Percentiles rank a stretch among this genome's conserved stretches.
Evolutionary conservation across 2,329 filamentous ascomycete genomes (phyloP).

Genomic region (Cytospora chrysosperma): DNA sequence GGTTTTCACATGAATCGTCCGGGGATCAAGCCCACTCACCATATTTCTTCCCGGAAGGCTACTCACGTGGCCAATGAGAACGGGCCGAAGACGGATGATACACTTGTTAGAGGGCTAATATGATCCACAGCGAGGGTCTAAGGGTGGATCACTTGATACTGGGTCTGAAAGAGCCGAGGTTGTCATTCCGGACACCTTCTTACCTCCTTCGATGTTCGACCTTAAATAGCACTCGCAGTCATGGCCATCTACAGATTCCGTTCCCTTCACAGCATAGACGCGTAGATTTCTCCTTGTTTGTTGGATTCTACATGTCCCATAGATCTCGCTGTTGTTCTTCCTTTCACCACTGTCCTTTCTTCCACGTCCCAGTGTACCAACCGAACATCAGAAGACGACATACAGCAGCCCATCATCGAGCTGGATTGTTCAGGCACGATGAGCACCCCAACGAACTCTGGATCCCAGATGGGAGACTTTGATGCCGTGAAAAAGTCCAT

Average conservation of each 20-base stretch:
- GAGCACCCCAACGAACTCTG: not conserved
- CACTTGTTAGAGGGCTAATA: not conserved
- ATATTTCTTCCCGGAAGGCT: not conserved
- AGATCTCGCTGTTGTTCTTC: not conserved
- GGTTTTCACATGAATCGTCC: not conserved
- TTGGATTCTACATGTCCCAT: not conserved
- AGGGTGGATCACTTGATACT: not conserved
- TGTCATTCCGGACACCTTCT: not conserved
- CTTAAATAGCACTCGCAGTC: no score
- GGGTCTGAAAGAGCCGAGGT: not conserved
- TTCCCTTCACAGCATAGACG: not conserved
- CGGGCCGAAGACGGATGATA: not conserved
- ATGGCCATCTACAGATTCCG: not conserved
- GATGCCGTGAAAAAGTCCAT: slow-evolving; percentile 57
- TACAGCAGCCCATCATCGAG: not conserved
- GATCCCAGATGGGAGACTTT: slow-evolving; percentile 55
- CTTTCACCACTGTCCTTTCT: not conserved
- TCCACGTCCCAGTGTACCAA: not conserved
- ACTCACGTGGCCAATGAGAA: not conserved
- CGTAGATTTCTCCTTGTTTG: not conserved
- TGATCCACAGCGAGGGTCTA: not conserved
- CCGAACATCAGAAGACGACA: not conserved
- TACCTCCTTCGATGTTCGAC: not conserved
- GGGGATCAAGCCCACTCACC: not conserved
- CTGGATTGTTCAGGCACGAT: not conserved